A percentile compares a stretch with the other conserved stretches of the same genome.
Evolutionary conservation across 2,329 filamentous ascomycete species (phyloP).

Genomic region (Arthrobotrys sphaeroides): DNA sequence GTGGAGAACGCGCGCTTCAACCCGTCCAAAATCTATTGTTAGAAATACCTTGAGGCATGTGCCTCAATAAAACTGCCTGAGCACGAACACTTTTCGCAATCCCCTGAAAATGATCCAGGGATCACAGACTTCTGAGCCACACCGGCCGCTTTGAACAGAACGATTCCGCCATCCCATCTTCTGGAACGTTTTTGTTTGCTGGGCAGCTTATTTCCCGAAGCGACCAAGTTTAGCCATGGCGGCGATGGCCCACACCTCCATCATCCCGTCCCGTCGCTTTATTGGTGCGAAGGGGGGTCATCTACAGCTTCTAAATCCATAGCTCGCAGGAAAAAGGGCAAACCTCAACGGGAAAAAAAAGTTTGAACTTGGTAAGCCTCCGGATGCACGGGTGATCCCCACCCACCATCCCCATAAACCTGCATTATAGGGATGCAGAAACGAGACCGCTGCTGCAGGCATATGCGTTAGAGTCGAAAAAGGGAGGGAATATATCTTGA

Average conservation of each 20-base stretch:
- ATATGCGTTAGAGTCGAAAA: constrained; percentile 6
- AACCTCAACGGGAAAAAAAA: constrained; percentile 20
- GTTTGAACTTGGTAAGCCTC: constrained; percentile 9
- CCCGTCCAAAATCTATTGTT: constrained; percentile 48
- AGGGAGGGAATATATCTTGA: constrained; percentile 49
- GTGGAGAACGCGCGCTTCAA: constrained; percentile 49
- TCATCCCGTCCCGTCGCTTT: constrained; percentile 27
- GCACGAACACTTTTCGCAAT: constrained; percentile 6
- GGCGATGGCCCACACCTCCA: constrained; percentile 36
- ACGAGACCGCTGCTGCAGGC: constrained; percentile 39
- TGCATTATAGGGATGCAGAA: constrained; percentile 52
- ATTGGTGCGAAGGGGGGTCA: constrained; percentile 32
- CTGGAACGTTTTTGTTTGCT: constrained; percentile 31
- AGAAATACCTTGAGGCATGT: constrained; percentile 6
- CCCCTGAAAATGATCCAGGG: too few relatives aligned
- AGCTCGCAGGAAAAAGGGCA: constrained; percentile 18
- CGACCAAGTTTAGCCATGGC: constrained; percentile 51
- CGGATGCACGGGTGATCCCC: constrained; percentile 34
- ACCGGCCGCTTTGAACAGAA: constrained; percentile 9
- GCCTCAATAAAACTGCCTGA: neutral
- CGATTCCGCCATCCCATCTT: constrained; percentile 6
- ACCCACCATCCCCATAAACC: constrained; percentile 33
- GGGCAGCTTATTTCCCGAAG: constrained; percentile 52
- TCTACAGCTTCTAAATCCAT: constrained; percentile 25
- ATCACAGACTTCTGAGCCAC: constrained; percentile 8